Evolutionary conservation across 2,329 filamentous ascomycete genomes (phyloP).

Genomic region (Aspergillus terreus): DNA sequence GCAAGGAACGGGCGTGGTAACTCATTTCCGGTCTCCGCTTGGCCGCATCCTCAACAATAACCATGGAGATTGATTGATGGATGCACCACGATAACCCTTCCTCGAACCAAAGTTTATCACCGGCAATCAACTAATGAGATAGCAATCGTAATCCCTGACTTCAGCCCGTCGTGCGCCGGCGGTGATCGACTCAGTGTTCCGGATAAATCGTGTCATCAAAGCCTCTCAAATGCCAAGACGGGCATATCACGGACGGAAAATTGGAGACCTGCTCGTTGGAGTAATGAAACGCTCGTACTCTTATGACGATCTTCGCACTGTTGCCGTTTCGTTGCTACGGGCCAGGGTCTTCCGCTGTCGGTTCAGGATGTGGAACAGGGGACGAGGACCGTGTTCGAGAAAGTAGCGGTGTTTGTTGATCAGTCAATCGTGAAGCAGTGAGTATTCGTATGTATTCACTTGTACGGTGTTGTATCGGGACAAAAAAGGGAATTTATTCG

Average conservation of each 20-base stretch:
- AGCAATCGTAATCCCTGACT: neutral
- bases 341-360: neutral
- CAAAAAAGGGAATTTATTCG: neutral
- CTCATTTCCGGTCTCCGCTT: neutral
- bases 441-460: conserved; percentile 9
- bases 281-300: conserved; percentile 5
- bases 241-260: conserved; percentile 2
- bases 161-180: neutral
- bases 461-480: conserved; percentile 3
- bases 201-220: conserved; percentile 4
- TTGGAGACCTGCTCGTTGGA: neutral
- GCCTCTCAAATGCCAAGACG: conserved; percentile 4
- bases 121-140: neutral
- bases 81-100: neutral
- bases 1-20: neutral
- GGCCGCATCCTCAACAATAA: neutral
- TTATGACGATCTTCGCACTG: conserved; percentile 10
- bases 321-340: conserved; percentile 1
- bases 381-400: neutral
- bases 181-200: conserved; percentile 5
- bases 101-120: neutral
- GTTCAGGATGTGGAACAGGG: too few relatives aligned
- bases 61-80: neutral
- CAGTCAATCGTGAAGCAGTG: neutral
- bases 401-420: neutral